Evolutionary conservation across 208 protist genomes (phyloP).

Genomic region (Borovskyia barvae): DNA sequence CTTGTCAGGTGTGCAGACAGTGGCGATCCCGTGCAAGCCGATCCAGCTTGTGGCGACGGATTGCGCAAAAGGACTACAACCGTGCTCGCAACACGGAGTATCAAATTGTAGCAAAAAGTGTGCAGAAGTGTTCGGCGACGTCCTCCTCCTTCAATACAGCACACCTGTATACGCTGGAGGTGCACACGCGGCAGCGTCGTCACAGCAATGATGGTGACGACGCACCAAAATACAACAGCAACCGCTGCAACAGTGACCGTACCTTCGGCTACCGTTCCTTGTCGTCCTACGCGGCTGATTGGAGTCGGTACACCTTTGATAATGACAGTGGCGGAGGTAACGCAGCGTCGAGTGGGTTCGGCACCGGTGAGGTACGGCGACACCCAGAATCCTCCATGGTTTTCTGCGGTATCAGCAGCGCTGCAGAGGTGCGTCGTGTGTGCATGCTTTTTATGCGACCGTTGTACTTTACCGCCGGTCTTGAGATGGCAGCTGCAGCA

Average conservation of each 20-base stretch:
- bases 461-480: constrained; percentile 7
- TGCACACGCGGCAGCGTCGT: constrained; percentile 5
- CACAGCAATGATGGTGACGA: neutral
- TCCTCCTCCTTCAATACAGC: constrained; percentile 11
- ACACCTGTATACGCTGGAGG: constrained; percentile 7
- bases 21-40: constrained; percentile 9
- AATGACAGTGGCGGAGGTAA: neutral
- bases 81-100: constrained; percentile 18
- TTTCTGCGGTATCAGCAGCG: constrained; percentile 6
- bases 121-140: constrained; percentile 7
- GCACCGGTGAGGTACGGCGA: neutral
- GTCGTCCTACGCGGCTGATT: constrained; percentile 9
- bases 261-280: neutral
- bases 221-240: neutral
- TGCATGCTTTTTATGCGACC: constrained; percentile 9
- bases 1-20: constrained; percentile 10
- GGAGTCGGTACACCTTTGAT: constrained; percentile 11
- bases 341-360: constrained; percentile 1
- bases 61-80: constrained; percentile 8
- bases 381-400: constrained; percentile 5
- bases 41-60: constrained; percentile 12
- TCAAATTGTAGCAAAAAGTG: constrained; percentile 5
- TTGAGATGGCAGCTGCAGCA: neutral
- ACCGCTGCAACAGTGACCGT: neutral
- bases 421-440: constrained; percentile 6